Evolutionary conservation across 768 basidiomycete species (phyloP).

Genomic region (Dioszegia crocea): DNA sequence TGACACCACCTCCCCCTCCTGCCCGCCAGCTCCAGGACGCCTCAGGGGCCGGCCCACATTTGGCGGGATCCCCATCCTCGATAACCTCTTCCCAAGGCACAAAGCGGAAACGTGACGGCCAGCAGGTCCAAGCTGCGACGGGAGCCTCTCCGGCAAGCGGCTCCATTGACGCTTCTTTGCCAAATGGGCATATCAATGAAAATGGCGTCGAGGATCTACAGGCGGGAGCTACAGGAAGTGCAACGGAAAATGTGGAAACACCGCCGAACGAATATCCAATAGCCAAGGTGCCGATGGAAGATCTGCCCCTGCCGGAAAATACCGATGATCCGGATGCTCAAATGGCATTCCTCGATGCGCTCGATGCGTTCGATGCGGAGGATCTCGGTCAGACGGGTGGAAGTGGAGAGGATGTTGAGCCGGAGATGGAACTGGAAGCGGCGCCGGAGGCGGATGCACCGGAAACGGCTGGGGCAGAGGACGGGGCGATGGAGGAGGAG

Average conservation of each 20-base stretch:
- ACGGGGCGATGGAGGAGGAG: slow-evolving; percentile 6
- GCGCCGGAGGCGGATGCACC: no score
- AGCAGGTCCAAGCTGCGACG: no score
- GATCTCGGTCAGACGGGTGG: not conserved
- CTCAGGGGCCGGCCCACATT: no score
- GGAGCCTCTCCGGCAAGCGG: no score
- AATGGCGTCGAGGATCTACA: no score
- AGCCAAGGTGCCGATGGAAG: not conserved
- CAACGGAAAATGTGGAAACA: not conserved
- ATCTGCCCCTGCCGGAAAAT: not conserved
- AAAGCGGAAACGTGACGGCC: no score
- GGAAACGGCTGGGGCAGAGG: slow-evolving; percentile 2
- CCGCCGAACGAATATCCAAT: not conserved
- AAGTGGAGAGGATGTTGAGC: not conserved
- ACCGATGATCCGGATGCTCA: slow-evolving; percentile 2
- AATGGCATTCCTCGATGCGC: not conserved
- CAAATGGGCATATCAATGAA: no score
- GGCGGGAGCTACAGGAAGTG: not conserved
- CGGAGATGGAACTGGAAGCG: not conserved
- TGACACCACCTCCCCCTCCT: not conserved
- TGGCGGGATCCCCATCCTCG: no score
- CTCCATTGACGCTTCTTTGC: no score
- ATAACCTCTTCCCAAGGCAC: no score
- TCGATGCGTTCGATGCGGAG: slow-evolving; percentile 2
- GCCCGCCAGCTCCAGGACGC: no score